phyloP scores from a whole-genome alignment of 106 monocot genomes.

The Agapanthus africanus region DNA sequence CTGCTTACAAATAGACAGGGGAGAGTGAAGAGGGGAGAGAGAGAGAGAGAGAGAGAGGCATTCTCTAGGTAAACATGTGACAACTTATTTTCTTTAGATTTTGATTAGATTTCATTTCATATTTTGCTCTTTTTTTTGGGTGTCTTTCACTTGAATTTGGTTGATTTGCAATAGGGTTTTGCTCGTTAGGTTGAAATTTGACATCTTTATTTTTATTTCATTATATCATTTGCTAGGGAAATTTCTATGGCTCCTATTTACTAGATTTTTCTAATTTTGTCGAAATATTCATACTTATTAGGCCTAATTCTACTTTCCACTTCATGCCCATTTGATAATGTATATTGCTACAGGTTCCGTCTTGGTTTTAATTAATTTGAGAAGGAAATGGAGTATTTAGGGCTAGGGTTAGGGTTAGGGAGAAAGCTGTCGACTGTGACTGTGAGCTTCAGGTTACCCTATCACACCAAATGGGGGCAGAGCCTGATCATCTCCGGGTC shows the following conservation, averaged over 20 bases:
- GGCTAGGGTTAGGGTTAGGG: constrained; percentile 14
- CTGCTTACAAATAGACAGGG: too few relatives aligned
- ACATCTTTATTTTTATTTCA: too few relatives aligned
- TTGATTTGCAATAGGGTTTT: not conserved
- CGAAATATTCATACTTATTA: too few relatives aligned
- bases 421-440: constrained; percentile 40
- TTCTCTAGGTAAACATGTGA: too few relatives aligned
- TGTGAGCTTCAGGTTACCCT: constrained; percentile 66
- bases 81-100: not conserved
- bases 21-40: too few relatives aligned
- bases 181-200: too few relatives aligned
- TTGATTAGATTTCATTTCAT: not conserved
- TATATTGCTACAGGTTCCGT: not conserved
- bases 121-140: not conserved
- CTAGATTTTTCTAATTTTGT: not conserved
- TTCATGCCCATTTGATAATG: too few relatives aligned
- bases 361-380: not conserved
- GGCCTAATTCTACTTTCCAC: too few relatives aligned
- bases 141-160: not conserved
- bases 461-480: constrained; percentile 89
- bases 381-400: constrained; percentile 34
- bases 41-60: too few relatives aligned
- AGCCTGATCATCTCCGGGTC: constrained; percentile 72
- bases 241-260: not conserved
- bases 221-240: too few relatives aligned